These are phyloP conservation scores for Curvularia sp. DNA, from an alignment of 2,329 filamentous ascomycete species.

Conservation along the genomic window DNA sequence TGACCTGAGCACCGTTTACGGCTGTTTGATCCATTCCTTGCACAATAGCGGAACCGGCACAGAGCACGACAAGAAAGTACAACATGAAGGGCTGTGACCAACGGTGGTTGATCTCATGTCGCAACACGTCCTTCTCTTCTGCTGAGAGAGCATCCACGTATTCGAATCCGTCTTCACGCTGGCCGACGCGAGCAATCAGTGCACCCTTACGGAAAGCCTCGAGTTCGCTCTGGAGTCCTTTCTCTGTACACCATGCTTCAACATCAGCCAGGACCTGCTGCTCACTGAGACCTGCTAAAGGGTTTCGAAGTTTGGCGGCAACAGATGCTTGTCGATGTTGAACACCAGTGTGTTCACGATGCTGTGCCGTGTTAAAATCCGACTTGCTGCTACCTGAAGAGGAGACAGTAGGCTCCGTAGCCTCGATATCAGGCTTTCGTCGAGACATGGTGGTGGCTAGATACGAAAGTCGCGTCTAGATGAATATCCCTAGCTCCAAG, in stretches of 20 bases:
- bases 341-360: conserved; percentile 30
- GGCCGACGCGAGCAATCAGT: conserved; percentile 54
- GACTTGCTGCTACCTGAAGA: conserved; percentile 35
- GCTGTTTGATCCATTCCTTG: conserved; percentile 60
- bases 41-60: conserved; percentile 72
- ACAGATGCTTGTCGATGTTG: conserved; percentile 31
- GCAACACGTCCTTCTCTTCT: conserved; percentile 64
- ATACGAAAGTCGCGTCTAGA: conserved; percentile 2
- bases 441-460: conserved; percentile 27
- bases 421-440: conserved; percentile 37
- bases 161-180: conserved; percentile 58
- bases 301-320: conserved; percentile 57
- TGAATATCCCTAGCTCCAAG: conserved; percentile 1
- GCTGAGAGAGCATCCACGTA: conserved; percentile 58
- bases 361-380: conserved; percentile 27
- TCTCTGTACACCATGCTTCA: conserved; percentile 60
- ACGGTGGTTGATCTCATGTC: conserved; percentile 67
- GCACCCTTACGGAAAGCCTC: conserved; percentile 61
- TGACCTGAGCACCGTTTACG: conserved; percentile 43
- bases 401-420: conserved; percentile 33
- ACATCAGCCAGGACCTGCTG: conserved; percentile 63
- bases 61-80: conserved; percentile 70
- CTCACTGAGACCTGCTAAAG: conserved; percentile 61
- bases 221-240: conserved; percentile 57
- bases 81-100: conserved; percentile 73